Evolutionary conservation across 2,329 filamentous ascomycete species (phyloP).

Genomic region (Botrytis pseudocinerea): DNA sequence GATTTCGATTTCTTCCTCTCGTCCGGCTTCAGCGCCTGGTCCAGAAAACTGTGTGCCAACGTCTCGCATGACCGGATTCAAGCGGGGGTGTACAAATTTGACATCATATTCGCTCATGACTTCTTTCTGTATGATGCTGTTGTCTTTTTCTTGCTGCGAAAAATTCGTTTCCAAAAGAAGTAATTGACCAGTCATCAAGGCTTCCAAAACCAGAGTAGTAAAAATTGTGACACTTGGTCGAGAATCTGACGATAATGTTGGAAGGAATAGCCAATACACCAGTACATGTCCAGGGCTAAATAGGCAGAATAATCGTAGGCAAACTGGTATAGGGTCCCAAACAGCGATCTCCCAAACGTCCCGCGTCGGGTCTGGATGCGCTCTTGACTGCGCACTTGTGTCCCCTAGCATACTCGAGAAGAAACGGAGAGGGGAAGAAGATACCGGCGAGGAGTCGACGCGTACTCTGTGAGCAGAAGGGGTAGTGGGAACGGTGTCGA

Average conservation of each 20-base stretch:
- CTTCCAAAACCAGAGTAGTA: slow-evolving; percentile 75
- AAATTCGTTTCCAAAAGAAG: slow-evolving; percentile 72
- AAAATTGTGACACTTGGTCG: slow-evolving; percentile 83
- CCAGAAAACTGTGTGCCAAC: slow-evolving; percentile 75
- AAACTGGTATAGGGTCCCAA: slow-evolving; percentile 90
- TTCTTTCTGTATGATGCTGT: slow-evolving; percentile 80
- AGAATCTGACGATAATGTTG: slow-evolving; percentile 71
- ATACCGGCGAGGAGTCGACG: slow-evolving; percentile 78
- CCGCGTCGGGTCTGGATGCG: slow-evolving; percentile 75
- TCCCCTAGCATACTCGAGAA: slow-evolving; percentile 67
- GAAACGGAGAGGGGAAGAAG: slow-evolving; percentile 76
- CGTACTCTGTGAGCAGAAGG: slow-evolving; percentile 86
- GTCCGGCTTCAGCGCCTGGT: slow-evolving; percentile 33
- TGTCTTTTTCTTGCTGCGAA: slow-evolving; percentile 82
- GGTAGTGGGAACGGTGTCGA: slow-evolving; percentile 74
- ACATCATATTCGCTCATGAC: slow-evolving; percentile 94
- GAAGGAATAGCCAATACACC: slow-evolving; percentile 85
- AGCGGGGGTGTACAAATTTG: slow-evolving; percentile 88
- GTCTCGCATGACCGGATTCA: slow-evolving; percentile 77
- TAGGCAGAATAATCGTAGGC: slow-evolving; percentile 77
- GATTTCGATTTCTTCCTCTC: slow-evolving; percentile 52
- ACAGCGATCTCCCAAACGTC: slow-evolving; percentile 95
- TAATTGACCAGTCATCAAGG: slow-evolving; percentile 75
- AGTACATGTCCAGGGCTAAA: slow-evolving; percentile 95
- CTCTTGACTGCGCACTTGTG: slow-evolving; percentile 75